These are phyloP conservation scores for Truncatella angustata DNA, from an alignment of 2,329 filamentous ascomycete species.

Conservation along the genomic window DNA sequence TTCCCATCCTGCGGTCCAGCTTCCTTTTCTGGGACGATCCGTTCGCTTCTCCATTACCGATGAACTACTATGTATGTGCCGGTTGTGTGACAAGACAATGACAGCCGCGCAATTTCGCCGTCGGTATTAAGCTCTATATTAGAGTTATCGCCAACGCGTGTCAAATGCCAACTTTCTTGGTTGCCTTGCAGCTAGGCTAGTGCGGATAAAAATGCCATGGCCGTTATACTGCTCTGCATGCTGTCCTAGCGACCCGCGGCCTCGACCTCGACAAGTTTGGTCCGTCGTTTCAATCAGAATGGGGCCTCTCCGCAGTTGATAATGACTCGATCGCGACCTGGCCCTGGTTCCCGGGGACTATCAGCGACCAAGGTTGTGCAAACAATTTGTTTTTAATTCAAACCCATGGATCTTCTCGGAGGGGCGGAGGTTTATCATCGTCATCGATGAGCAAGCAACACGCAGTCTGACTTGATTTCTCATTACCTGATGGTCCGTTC, in stretches of 20 bases:
- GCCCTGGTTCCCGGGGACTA: background rate
- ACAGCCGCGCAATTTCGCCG: conserved; percentile 2
- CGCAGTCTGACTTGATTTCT: too few species aligned
- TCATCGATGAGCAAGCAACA: too few species aligned
- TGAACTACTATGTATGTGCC: too few species aligned
- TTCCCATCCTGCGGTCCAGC: background rate
- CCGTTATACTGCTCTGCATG: background rate
- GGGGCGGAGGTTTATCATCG: too few species aligned
- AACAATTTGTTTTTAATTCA: too few species aligned
- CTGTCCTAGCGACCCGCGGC: background rate
- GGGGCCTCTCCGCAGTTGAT: background rate
- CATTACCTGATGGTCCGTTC: too few species aligned
- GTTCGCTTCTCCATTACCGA: background rate
- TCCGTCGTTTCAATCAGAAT: background rate
- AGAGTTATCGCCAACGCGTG: conserved; percentile 5
- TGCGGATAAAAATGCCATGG: background rate
- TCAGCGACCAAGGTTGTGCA: background rate
- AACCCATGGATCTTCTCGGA: too few species aligned
- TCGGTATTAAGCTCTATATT: conserved; percentile 5
- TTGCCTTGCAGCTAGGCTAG: background rate
- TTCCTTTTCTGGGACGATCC: background rate
- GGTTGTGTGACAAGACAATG: background rate
- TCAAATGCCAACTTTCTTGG: conserved; percentile 3
- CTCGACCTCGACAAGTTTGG: background rate
- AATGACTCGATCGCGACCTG: background rate